A percentile compares a stretch with the other conserved stretches of the same genome.
phyloP scores from a whole-genome alignment of 352 stramenopile genomes.

The Pythium dissimile region DNA sequence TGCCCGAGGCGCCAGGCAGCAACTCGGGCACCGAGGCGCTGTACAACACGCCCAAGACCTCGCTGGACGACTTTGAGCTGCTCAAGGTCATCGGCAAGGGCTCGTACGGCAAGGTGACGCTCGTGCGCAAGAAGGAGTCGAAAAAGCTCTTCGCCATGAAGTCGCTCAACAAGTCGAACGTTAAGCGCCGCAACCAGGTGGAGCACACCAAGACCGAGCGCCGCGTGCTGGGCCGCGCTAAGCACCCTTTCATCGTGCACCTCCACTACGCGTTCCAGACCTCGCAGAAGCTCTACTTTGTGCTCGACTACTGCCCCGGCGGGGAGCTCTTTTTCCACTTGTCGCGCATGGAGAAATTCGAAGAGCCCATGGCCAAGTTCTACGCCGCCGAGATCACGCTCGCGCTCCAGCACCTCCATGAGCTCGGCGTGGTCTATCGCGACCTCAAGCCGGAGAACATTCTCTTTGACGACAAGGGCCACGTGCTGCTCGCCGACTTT shows the following conservation, averaged over 20 bases:
- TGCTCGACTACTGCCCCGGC: constrained; percentile 90
- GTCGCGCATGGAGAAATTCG: constrained; percentile 87
- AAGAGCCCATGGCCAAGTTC: constrained; percentile 84
- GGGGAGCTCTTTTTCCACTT: constrained; percentile 91
- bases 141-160: constrained; percentile 85
- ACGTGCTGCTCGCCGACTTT: constrained; percentile 82
- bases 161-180: constrained; percentile 89
- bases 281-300: constrained; percentile 89
- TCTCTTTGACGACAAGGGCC: constrained; percentile 71
- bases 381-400: constrained; percentile 91
- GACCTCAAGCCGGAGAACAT: constrained; percentile 86
- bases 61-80: constrained; percentile 90
- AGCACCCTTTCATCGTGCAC: constrained; percentile 91
- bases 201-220: constrained; percentile 83
- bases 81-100: constrained; percentile 92
- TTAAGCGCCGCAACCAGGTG: constrained; percentile 83
- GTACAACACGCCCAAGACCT: constrained; percentile 89
- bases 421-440: constrained; percentile 85
- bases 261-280: constrained; percentile 91
- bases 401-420: constrained; percentile 85
- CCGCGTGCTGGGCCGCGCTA: constrained; percentile 81
- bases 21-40: constrained; percentile 45
- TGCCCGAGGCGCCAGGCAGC: constrained; percentile 32
- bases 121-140: constrained; percentile 72
- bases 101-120: constrained; percentile 90